Evolutionary conservation across 2,329 filamentous ascomycete genomes (phyloP).

Genomic region (Fusarium paranaense): DNA sequence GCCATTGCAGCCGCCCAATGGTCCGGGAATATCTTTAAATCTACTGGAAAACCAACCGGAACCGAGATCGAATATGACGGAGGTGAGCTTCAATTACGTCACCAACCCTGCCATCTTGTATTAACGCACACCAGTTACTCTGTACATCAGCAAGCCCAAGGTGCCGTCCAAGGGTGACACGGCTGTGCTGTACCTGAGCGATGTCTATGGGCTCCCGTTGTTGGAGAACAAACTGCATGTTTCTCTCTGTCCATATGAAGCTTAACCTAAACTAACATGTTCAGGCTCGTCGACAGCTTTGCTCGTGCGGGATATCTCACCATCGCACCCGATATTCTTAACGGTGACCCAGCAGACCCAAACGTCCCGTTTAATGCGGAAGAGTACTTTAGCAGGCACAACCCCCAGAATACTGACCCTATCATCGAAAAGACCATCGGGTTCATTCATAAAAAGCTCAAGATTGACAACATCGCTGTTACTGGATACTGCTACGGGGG

Average conservation of each 20-base stretch:
- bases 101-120: not conserved
- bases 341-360: slow-evolving; percentile 2
- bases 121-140: not conserved
- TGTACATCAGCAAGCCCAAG: slow-evolving; percentile 22
- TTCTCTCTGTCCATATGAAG: not conserved
- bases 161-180: not conserved
- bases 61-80: slow-evolving; percentile 11
- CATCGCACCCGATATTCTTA: slow-evolving; percentile 19
- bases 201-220: slow-evolving; percentile 22
- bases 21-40: not conserved
- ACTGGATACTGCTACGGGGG: slow-evolving; percentile 73
- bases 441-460: slow-evolving; percentile 45
- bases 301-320: slow-evolving; percentile 26
- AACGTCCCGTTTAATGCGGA: slow-evolving; percentile 4
- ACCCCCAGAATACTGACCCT: slow-evolving; percentile 18
- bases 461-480: slow-evolving; percentile 60
- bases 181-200: slow-evolving; percentile 28
- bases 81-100: not conserved
- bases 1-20: not conserved
- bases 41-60: not conserved
- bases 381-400: slow-evolving; percentile 23
- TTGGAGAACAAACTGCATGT: slow-evolving; percentile 13
- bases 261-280: accelerated
- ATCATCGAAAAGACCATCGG: slow-evolving; percentile 22
- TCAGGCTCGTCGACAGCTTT: slow-evolving; percentile 24